Percentiles rank a stretch among this genome's conserved stretches.
phyloP scores from a whole-genome alignment of 2,329 filamentous ascomycete species.

The Arthrinium puccinioides region DNA sequence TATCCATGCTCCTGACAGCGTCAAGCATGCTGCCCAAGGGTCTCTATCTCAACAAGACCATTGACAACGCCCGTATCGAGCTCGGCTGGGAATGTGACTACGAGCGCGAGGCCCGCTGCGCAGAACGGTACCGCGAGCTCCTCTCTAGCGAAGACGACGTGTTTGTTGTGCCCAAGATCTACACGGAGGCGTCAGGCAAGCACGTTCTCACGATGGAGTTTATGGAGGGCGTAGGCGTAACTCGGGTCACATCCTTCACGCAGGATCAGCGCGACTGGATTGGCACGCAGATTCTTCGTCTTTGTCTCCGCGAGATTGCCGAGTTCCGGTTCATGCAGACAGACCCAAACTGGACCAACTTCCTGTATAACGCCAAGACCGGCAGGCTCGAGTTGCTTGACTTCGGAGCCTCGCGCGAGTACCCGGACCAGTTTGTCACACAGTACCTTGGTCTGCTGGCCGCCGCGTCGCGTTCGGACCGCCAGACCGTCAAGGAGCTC shows the following conservation, averaged over 20 bases:
- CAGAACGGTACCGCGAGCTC: slow-evolving; percentile 66
- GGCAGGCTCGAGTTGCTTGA: slow-evolving; percentile 83
- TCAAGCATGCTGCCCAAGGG: slow-evolving; percentile 86
- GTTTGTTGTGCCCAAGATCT: slow-evolving; percentile 75
- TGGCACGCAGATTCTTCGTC: slow-evolving; percentile 82
- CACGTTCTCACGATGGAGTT: slow-evolving; percentile 91
- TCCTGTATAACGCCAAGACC: slow-evolving; percentile 72
- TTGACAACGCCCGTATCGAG: slow-evolving; percentile 87
- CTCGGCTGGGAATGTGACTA: slow-evolving; percentile 98
- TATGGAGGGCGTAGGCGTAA: slow-evolving; percentile 80
- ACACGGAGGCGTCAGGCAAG: slow-evolving; percentile 71
- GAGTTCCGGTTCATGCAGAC: slow-evolving; percentile 99
- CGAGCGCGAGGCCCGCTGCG: slow-evolving; percentile 76
- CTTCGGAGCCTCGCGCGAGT: slow-evolving; percentile 89
- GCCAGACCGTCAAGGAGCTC: slow-evolving; percentile 52
- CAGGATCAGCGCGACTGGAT: slow-evolving; percentile 93
- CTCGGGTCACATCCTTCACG: slow-evolving; percentile 65
- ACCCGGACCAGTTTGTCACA: slow-evolving; percentile 68
- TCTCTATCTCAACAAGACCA: slow-evolving; percentile 92
- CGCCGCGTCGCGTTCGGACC: slow-evolving; percentile 69
- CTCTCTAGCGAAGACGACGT: slow-evolving; percentile 66
- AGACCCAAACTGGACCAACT: slow-evolving; percentile 99
- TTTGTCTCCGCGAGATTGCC: slow-evolving; percentile 86
- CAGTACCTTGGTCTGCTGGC: slow-evolving; percentile 75
- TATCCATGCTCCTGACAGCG: slow-evolving; percentile 83